Conservation (phyloP, 345 rosid genomes). For the Passiflora organensis region DNA sequence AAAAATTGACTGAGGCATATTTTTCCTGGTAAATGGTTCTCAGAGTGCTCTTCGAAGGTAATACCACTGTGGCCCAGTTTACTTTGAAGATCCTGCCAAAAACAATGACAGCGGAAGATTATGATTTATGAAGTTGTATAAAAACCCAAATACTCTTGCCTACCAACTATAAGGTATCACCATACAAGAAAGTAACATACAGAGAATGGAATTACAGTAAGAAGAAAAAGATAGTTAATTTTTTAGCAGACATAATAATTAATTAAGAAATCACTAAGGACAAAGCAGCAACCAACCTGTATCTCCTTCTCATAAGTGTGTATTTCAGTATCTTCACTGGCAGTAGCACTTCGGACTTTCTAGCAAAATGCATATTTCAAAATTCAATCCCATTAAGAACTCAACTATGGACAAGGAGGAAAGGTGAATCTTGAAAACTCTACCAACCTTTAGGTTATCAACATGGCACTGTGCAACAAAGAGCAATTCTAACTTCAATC, state of each 20-base stretch:
- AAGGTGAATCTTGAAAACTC: slow-evolving; percentile 4
- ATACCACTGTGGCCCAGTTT: slow-evolving; percentile 33
- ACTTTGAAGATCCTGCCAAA: slow-evolving; percentile 52
- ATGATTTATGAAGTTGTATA: not conserved
- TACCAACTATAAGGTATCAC: not conserved
- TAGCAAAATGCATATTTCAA: slow-evolving; percentile 36
- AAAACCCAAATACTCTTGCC: not conserved
- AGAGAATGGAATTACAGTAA: not conserved
- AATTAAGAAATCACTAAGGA: slow-evolving; percentile 1
- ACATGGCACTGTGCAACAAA: slow-evolving; percentile 44
- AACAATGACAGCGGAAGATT: slow-evolving; percentile 15
- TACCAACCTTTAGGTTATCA: slow-evolving; percentile 56
- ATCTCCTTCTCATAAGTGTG: slow-evolving; percentile 51
- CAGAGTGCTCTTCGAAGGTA: slow-evolving; percentile 25
- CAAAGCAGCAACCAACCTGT: slow-evolving; percentile 45
- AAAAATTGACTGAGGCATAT: slow-evolving; percentile 30
- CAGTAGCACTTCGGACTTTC: slow-evolving; percentile 43
- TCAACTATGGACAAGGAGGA: slow-evolving; percentile 4
- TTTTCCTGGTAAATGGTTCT: slow-evolving; percentile 27
- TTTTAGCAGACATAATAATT: not conserved
- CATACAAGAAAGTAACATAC: not conserved
- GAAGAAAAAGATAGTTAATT: not conserved
- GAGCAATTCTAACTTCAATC: slow-evolving; percentile 56
- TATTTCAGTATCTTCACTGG: slow-evolving; percentile 31
- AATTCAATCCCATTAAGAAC: slow-evolving; percentile 10